Conservation (phyloP, 139 green algal species). For the Trebouxia sp. region DNA sequence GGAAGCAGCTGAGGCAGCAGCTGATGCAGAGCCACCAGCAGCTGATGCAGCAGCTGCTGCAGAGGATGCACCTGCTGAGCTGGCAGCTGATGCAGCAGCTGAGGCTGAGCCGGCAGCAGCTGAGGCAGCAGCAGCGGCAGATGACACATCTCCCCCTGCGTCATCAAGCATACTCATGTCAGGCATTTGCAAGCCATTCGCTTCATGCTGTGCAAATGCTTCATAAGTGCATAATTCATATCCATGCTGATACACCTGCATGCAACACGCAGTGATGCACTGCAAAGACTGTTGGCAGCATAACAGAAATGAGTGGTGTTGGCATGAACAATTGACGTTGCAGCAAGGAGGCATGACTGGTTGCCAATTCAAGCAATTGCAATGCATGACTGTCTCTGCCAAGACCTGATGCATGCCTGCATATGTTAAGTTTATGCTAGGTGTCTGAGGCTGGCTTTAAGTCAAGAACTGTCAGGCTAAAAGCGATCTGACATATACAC, state of each 20-base stretch:
- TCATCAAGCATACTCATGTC: no score
- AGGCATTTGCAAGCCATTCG: not conserved
- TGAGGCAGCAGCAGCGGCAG: slow-evolving; percentile 1
- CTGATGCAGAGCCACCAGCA: slow-evolving; percentile 9
- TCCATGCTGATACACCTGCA: no score
- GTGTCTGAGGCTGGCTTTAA: not conserved
- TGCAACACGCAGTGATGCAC: no score
- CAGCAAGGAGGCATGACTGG: no score
- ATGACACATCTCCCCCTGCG: not conserved
- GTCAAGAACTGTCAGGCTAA: no score
- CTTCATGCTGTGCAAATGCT: not conserved
- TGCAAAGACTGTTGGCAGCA: no score
- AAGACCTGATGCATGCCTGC: no score
- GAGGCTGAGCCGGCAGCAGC: slow-evolving; percentile 4
- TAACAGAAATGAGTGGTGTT: no score
- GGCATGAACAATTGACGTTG: not conserved
- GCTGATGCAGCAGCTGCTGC: not conserved
- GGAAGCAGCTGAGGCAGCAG: not conserved
- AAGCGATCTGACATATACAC: no score
- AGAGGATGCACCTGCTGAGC: not conserved
- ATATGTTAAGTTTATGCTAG: not conserved
- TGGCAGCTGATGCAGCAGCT: not conserved
- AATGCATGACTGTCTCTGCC: no score
- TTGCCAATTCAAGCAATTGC: no score
- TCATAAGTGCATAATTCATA: no score